Conservation (phyloP, 768 basidiomycete species). For the Psilocybe tampanensis region DNA sequence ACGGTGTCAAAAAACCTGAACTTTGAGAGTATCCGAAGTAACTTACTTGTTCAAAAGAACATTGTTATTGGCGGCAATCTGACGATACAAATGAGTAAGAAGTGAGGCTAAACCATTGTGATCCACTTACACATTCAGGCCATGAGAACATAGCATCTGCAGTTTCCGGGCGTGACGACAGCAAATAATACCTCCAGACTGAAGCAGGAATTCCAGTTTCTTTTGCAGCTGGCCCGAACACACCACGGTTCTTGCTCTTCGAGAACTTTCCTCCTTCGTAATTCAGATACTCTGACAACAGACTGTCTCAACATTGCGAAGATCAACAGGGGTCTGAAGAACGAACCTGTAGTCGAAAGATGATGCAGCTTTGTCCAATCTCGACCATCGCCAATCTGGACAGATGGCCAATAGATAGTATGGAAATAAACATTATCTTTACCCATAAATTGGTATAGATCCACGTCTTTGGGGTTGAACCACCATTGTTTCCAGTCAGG, state of each 20-base stretch:
- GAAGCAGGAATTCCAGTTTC: conserved; percentile 93
- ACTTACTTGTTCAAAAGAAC: conserved; percentile 89
- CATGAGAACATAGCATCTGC: conserved; percentile 97
- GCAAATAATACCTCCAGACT: conserved; percentile 96
- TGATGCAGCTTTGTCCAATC: conserved; percentile 95
- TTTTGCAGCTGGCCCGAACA: conserved; percentile 93
- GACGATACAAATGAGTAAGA: conserved; percentile 7
- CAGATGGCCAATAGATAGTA: conserved; percentile 91
- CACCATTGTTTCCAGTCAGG: conserved; percentile 97
- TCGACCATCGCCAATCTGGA: conserved; percentile 86
- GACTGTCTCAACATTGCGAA: neutral
- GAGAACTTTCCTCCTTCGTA: conserved; percentile 99
- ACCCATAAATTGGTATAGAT: conserved; percentile 99
- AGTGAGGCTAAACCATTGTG: neutral
- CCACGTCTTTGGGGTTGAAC: conserved; percentile 88
- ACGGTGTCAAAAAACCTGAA: neutral
- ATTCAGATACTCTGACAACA: conserved; percentile 82
- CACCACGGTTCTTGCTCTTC: conserved; percentile 94
- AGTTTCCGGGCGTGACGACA: conserved; percentile 91
- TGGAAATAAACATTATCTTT: conserved; percentile 99
- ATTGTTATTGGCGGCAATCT: conserved; percentile 93
- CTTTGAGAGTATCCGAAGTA: neutral
- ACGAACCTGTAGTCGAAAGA: conserved; percentile 89
- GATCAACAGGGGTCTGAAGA: neutral
- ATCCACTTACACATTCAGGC: conserved; percentile 78